Evolutionary conservation across 768 basidiomycete genomes (phyloP).

Genomic region (Lenzites betulinus): DNA sequence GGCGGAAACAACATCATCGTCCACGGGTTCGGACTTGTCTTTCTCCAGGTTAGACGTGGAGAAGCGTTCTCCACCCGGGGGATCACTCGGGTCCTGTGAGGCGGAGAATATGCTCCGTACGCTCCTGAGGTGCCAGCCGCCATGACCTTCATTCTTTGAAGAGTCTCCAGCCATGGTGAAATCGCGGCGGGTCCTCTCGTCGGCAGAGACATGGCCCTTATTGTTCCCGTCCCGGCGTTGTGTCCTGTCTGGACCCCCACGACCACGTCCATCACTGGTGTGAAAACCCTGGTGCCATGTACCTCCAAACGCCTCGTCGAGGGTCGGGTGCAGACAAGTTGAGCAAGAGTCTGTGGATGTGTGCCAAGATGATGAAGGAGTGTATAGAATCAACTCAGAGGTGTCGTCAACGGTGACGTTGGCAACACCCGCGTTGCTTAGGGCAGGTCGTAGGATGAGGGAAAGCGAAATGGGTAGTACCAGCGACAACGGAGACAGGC

Average conservation of each 20-base stretch:
- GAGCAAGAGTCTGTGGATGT: constrained; percentile 23
- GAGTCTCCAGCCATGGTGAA: neutral
- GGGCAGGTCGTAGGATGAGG: neutral
- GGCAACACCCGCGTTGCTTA: constrained; percentile 9
- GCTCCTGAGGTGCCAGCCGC: neutral
- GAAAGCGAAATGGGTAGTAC: neutral
- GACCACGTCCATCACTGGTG: constrained; percentile 22
- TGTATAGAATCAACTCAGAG: constrained; percentile 23
- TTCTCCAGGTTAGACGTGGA: constrained; percentile 25
- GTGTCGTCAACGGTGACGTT: constrained; percentile 30
- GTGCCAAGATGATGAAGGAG: constrained; percentile 25
- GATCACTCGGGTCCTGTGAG: constrained; percentile 8
- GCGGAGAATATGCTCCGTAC: neutral
- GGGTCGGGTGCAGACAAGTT: constrained; percentile 20
- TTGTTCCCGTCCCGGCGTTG: neutral
- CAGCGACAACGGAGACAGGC: neutral
- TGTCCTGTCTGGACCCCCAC: constrained; percentile 8
- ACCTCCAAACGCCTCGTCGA: constrained; percentile 18
- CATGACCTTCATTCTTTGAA: constrained; percentile 1
- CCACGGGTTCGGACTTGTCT: constrained; percentile 29
- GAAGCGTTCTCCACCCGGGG: constrained; percentile 23
- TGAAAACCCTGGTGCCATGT: constrained; percentile 32
- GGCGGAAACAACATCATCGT: constrained; percentile 23
- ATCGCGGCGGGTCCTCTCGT: neutral
- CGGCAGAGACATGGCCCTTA: neutral